A percentile compares a stretch with the other conserved stretches of the same genome.
phyloP scores from a whole-genome alignment of 2,329 filamentous ascomycete species.

The Teratosphaeria epicoccoides region DNA sequence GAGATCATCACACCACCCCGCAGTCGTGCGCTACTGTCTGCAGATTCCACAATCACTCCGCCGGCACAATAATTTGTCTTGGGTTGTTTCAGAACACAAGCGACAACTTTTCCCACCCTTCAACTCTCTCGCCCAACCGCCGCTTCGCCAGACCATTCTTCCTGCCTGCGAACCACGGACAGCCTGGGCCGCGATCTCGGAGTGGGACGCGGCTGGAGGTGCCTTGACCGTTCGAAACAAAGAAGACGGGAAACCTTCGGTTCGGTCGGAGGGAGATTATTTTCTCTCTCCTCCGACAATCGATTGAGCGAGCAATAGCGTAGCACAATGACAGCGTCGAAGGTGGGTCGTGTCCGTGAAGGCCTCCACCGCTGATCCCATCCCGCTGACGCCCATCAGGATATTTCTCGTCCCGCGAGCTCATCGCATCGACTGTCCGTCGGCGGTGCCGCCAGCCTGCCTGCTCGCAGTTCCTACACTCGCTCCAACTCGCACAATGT shows the following conservation, averaged over 20 bases:
- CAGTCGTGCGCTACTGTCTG: background rate
- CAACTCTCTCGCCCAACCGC: background rate
- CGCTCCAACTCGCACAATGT: constrained; percentile 75
- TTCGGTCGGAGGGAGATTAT: background rate
- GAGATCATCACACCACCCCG: background rate
- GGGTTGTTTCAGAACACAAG: background rate
- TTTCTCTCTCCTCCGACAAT: background rate
- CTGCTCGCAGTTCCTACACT: constrained; percentile 54
- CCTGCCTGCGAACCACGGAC: no score
- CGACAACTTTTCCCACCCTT: background rate
- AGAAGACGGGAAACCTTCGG: background rate
- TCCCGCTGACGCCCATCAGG: constrained; percentile 14
- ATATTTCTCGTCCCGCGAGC: constrained; percentile 29
- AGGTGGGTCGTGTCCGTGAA: constrained; percentile 7
- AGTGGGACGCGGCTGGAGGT: background rate
- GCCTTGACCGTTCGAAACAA: background rate
- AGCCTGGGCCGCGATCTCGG: background rate
- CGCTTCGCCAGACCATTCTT: background rate
- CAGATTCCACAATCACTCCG: background rate
- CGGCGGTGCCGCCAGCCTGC: constrained; percentile 46
- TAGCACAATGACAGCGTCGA: constrained; percentile 12
- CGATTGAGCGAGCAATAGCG: background rate
- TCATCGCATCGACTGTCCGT: constrained; percentile 38
- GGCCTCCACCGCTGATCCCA: background rate
- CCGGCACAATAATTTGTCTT: background rate